These are phyloP conservation scores for Epichloe glyceriae DNA, from an alignment of 2,329 filamentous ascomycete species.

Conservation along the genomic window DNA sequence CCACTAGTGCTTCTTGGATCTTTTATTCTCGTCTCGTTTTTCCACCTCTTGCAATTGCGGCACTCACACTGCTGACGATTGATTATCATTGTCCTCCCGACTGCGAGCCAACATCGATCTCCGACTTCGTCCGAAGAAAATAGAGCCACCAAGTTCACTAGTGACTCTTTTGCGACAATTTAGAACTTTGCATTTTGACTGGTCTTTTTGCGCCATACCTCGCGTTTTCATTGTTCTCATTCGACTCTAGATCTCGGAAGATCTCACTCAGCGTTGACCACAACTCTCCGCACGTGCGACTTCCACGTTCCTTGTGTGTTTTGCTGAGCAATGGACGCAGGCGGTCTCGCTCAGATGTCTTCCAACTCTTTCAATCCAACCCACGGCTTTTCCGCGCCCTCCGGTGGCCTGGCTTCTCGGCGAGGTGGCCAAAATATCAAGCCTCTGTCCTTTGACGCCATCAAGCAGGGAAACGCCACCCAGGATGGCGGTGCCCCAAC, in stretches of 20 bases:
- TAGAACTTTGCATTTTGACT: neutral
- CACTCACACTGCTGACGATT: neutral
- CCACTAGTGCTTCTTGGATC: conserved; percentile 2
- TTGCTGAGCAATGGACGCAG: conserved; percentile 66
- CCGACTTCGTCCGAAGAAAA: neutral
- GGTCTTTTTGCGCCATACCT: neutral
- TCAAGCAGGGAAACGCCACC: conserved; percentile 56
- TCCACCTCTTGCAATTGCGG: neutral
- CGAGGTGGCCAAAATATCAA: conserved; percentile 83
- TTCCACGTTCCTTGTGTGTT: neutral
- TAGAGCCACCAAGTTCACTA: neutral
- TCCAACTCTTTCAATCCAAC: conserved; percentile 66
- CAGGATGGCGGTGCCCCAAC: conserved; percentile 60
- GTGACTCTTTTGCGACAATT: neutral
- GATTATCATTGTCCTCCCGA: neutral
- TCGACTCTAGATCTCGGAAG: neutral
- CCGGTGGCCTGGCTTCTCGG: conserved; percentile 68
- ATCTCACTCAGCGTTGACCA: neutral
- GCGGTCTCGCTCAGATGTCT: conserved; percentile 99
- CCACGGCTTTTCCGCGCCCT: conserved; percentile 61
- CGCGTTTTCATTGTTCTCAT: neutral
- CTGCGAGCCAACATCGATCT: neutral
- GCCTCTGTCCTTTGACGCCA: conserved; percentile 66
- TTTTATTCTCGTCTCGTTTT: conserved; percentile 2
- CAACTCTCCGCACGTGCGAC: neutral